Conservation (phyloP, 1,284 basidiomycete species). For the Schizophyllum commune region DNA sequence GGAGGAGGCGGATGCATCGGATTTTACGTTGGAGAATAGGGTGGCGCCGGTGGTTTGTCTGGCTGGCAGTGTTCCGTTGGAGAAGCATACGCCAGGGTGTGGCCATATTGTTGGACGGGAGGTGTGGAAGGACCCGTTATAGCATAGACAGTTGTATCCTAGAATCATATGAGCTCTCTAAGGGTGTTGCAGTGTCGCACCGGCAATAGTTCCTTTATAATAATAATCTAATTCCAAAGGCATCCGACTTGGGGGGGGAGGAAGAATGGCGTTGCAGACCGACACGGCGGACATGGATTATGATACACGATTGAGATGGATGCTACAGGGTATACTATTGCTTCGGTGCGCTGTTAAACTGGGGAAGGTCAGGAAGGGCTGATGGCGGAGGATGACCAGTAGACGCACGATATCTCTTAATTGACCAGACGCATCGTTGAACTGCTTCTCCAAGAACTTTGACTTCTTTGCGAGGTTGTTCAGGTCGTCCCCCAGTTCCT, state of each 20-base stretch:
- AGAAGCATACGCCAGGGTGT: constrained; percentile 26
- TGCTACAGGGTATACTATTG: constrained; percentile 21
- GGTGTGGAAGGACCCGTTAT: constrained; percentile 18
- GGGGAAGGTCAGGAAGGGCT: neutral
- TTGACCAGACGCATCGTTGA: constrained; percentile 81
- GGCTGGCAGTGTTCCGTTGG: constrained; percentile 25
- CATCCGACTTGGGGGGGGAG: too few relatives aligned
- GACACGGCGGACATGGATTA: too few relatives aligned
- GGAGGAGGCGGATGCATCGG: constrained; percentile 14
- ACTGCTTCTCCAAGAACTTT: constrained; percentile 88
- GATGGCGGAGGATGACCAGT: neutral
- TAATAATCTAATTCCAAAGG: too few relatives aligned
- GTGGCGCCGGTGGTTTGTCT: constrained; percentile 40
- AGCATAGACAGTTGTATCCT: neutral
- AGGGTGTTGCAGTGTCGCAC: too few relatives aligned
- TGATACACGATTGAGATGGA: neutral
- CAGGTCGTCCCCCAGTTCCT: constrained; percentile 76
- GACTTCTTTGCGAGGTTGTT: constrained; percentile 67
- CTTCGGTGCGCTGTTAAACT: constrained; percentile 61
- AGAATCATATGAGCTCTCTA: neutral
- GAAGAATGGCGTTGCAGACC: neutral
- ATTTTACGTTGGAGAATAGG: constrained; percentile 22
- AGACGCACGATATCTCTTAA: constrained; percentile 76
- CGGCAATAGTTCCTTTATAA: too few relatives aligned
- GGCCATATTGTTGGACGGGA: constrained; percentile 28